phyloP scores from a whole-genome alignment of 495 filamentous ascomycete genomes.

The Evansstolkia leycettana region DNA sequence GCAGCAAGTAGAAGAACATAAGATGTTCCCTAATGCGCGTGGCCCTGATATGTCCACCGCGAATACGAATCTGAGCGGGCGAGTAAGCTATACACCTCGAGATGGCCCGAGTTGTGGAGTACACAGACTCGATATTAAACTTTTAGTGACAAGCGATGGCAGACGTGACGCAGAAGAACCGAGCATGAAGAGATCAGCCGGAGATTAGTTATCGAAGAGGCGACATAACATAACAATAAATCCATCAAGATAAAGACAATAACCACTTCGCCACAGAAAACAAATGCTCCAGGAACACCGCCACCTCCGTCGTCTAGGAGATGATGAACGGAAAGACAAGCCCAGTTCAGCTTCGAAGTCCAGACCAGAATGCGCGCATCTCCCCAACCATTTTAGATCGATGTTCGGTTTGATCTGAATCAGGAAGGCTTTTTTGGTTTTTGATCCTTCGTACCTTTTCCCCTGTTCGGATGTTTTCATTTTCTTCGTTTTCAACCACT shows the following conservation, averaged over 20 bases:
- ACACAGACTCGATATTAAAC: too few species aligned
- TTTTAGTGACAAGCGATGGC: too few species aligned
- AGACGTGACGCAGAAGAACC: not conserved
- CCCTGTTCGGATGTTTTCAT: conserved; percentile 5
- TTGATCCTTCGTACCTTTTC: conserved; percentile 12
- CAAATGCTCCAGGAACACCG: conserved; percentile 36
- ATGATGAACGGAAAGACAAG: conserved; percentile 15
- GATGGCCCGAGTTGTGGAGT: too few species aligned
- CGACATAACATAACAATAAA: conserved; percentile 10
- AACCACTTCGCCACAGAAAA: conserved; percentile 19
- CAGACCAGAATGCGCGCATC: conserved; percentile 23
- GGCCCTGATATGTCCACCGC: too few species aligned
- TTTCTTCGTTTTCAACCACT: not conserved
- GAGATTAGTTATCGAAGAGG: conserved; percentile 1
- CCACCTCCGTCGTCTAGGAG: conserved; percentile 32
- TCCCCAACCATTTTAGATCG: conserved; percentile 3
- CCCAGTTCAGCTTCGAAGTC: conserved; percentile 14
- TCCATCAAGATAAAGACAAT: conserved; percentile 7
- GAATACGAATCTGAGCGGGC: too few species aligned
- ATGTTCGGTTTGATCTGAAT: conserved; percentile 20
- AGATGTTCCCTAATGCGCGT: too few species aligned
- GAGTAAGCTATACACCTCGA: too few species aligned
- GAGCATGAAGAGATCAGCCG: conserved; percentile 1
- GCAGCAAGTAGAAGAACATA: too few species aligned
- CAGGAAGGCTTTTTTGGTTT: conserved; percentile 9